These are phyloP conservation scores for Echria macrotheca DNA, from an alignment of 495 filamentous ascomycete species.

Conservation along the genomic window DNA sequence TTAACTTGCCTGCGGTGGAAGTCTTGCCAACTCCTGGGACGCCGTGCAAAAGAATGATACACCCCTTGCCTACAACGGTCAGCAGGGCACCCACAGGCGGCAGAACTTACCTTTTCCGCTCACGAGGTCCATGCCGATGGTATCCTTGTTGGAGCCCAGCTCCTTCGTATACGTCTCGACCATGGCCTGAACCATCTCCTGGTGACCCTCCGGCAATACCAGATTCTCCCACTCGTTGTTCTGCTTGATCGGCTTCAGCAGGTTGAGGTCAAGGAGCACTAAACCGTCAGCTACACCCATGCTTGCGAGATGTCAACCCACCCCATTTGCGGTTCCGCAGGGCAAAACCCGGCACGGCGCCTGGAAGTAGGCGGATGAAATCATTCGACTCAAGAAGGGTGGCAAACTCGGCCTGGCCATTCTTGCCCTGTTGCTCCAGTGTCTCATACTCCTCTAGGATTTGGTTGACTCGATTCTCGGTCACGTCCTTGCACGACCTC, in stretches of 20 bases:
- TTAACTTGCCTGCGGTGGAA: conserved; percentile 28
- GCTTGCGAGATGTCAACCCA: conserved; percentile 9
- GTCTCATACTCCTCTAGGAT: conserved; percentile 4
- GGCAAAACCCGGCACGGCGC: conserved; percentile 35
- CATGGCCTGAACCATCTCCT: conserved; percentile 31
- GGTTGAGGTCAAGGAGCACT: conserved; percentile 20
- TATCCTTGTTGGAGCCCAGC: neutral
- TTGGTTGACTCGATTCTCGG: neutral
- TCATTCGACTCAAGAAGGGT: conserved; percentile 14
- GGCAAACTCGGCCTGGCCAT: neutral
- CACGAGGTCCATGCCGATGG: conserved; percentile 12
- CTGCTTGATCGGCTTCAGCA: conserved; percentile 14
- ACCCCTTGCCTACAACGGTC: conserved; percentile 27
- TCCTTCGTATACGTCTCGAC: conserved; percentile 25
- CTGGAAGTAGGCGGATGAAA: conserved; percentile 29
- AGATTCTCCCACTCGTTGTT: conserved; percentile 26
- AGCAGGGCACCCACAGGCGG: neutral
- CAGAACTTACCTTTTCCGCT: conserved; percentile 13
- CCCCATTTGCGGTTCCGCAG: conserved; percentile 39
- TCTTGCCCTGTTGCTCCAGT: neutral
- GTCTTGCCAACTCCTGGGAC: conserved; percentile 42
- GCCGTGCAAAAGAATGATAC: conserved; percentile 43
- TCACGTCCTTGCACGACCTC: neutral
- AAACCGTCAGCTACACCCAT: too few species aligned
- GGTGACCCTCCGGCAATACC: conserved; percentile 27